Percentiles rank a stretch among this genome's conserved stretches.
These are phyloP conservation scores for Austroboletus novae-zelandiae DNA, from an alignment of 1,284 basidiomycete genomes.

Conservation along the genomic window DNA sequence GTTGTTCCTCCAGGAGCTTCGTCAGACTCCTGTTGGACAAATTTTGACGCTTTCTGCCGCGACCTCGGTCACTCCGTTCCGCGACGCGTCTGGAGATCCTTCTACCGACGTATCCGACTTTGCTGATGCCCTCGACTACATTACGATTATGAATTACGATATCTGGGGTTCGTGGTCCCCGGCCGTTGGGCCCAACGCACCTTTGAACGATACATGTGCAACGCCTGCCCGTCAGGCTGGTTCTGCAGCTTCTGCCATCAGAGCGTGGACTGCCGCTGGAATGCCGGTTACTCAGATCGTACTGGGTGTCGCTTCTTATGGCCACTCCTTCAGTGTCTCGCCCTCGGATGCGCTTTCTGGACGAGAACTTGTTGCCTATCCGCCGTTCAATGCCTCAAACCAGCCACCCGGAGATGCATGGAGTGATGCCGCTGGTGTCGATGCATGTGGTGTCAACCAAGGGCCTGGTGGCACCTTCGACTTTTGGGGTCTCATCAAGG, in stretches of 20 bases:
- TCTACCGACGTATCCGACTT: slow-evolving; percentile 50
- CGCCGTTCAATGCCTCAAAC: slow-evolving; percentile 36
- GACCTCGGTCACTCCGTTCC: slow-evolving; percentile 54
- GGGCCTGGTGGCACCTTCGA: slow-evolving; percentile 39
- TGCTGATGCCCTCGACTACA: slow-evolving; percentile 51
- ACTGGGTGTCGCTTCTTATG: slow-evolving; percentile 63
- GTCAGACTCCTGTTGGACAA: slow-evolving; percentile 38
- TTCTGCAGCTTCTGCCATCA: slow-evolving; percentile 60
- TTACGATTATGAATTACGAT: slow-evolving; percentile 76
- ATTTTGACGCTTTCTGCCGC: slow-evolving; percentile 59
- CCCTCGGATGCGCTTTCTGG: slow-evolving; percentile 31
- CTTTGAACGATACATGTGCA: slow-evolving; percentile 60
- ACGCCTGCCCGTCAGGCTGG: slow-evolving; percentile 52
- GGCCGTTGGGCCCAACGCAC: slow-evolving; percentile 64
- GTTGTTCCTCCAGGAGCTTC: slow-evolving; percentile 47
- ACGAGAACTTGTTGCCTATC: slow-evolving; percentile 33
- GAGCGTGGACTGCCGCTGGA: slow-evolving; percentile 59
- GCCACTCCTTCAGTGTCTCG: slow-evolving; percentile 42
- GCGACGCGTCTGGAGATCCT: slow-evolving; percentile 48
- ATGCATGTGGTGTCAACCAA: slow-evolving; percentile 39
- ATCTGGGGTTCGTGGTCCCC: slow-evolving; percentile 56
- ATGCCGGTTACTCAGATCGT: slow-evolving; percentile 64
- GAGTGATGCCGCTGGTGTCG: slow-evolving; percentile 33
- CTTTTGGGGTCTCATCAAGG: slow-evolving; percentile 41
- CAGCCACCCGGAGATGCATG: slow-evolving; percentile 44